A percentile compares a stretch with the other conserved stretches of the same genome.
These are phyloP conservation scores for Nannochloropsis gaditana DNA, from an alignment of 108 stramenopile species.

Conservation along the genomic window DNA sequence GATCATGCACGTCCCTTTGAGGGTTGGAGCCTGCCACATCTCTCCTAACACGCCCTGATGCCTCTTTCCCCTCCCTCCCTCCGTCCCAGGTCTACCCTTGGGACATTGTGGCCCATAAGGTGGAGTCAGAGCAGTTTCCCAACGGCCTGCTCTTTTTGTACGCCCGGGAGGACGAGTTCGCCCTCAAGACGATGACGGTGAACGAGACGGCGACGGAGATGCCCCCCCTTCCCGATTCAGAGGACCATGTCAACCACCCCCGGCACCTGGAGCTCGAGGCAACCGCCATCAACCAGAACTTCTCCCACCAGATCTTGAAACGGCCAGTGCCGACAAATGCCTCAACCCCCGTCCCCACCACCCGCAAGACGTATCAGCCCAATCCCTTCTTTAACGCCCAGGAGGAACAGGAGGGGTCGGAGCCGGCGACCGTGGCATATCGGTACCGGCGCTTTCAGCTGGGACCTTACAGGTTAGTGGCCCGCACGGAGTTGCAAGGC, in stretches of 20 bases:
- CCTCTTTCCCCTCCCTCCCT: background rate
- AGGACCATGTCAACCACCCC: constrained; percentile 74
- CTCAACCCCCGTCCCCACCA: background rate
- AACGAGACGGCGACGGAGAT: constrained; percentile 52
- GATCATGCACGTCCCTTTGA: background rate
- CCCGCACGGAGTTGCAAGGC: constrained; percentile 56
- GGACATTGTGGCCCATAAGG: background rate
- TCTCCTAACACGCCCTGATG: background rate
- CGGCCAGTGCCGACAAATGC: background rate
- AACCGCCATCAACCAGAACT: constrained; percentile 95
- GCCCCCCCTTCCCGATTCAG: constrained; percentile 56
- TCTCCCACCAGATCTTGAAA: constrained; percentile 89
- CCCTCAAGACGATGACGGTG: constrained; percentile 68
- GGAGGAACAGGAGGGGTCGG: constrained; percentile 76
- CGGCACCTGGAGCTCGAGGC: constrained; percentile 86
- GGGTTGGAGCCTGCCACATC: background rate
- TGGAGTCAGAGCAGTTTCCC: background rate
- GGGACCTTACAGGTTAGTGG: constrained; percentile 58
- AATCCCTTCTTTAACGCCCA: constrained; percentile 97
- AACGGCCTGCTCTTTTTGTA: constrained; percentile 87
- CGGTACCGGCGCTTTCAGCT: constrained; percentile 88
- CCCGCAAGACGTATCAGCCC: constrained; percentile 38
- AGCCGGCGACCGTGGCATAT: constrained; percentile 89
- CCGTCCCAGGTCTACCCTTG: constrained; percentile 16
- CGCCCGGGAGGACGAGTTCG: constrained; percentile 87